Evolutionary conservation across 345 rosid genomes (phyloP), one percentile per base, ranked within the genome.

Genomic region (Bruguiera gymnorhiza): DNA sequence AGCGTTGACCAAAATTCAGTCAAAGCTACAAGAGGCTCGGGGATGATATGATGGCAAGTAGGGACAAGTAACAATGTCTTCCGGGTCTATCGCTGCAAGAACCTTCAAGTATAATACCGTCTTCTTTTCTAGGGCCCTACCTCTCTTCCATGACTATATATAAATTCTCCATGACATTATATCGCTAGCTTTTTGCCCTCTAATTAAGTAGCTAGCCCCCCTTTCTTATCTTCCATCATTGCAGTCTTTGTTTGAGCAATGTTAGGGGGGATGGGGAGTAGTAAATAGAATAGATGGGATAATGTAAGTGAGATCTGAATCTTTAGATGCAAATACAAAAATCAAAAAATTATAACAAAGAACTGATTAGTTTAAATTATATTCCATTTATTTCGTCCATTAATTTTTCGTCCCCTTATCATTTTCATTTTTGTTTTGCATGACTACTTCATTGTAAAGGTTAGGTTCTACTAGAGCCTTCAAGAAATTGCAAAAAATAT

Each of bases 1-100:
- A 66, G 60, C 71, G 80, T 75, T 69, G 80, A 75, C 76, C 63
- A 74, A 58, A 37, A 6, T 34, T 21, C 58, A 71, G 72, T 67
- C 76, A 76, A 65, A 65, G 53, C 30, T 24, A 46, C 48, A 13
- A 55, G 59, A 61, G 16, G 6, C 13, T 8, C 3, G 27, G n/a
- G n/a, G 54, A 53, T 30, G 16, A 34, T 57, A 63, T 60, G 58
- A 36, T 23, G 52, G 68, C 50, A 15, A 11, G 3, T 53, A 5
- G 61, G 76, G 62, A 34, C 65, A 34, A 20, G 21, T n/a, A 10
- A 36, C 6, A 32, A 10, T 26, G 4, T 13, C 24, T 46, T 32
- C 52, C 6, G 27, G 24, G 8, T 2, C 8, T 37, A 63, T 32
- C 60, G 26, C 39, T 15, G n/a, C 18, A 8, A 21, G 32, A 6